A percentile compares a stretch with the other conserved stretches of the same genome.
These are phyloP conservation scores for Venturia asperata DNA, from an alignment of 2,329 filamentous ascomycete species.

Conservation along the genomic window DNA sequence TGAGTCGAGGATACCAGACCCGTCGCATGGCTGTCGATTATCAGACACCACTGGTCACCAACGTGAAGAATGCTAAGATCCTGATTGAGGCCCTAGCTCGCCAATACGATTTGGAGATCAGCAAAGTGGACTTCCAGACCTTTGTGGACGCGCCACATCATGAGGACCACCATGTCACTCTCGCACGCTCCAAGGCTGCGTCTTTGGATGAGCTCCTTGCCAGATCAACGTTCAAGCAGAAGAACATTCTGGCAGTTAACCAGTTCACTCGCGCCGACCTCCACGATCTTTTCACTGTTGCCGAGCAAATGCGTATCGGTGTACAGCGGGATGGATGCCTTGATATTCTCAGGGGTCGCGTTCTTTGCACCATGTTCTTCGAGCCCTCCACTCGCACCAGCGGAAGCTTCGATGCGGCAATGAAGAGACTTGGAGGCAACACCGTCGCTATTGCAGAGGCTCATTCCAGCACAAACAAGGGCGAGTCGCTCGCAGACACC, in stretches of 20 bases:
- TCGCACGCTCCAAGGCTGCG: constrained; percentile 47
- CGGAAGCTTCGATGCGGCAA: constrained; percentile 91
- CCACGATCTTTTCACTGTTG: constrained; percentile 90
- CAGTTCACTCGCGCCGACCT: constrained; percentile 83
- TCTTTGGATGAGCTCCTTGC: constrained; percentile 65
- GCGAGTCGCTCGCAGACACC: constrained; percentile 87
- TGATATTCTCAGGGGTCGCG: constrained; percentile 74
- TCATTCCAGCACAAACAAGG: constrained; percentile 86
- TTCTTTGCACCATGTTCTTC: constrained; percentile 92
- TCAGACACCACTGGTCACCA: constrained; percentile 93
- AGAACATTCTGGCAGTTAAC: constrained; percentile 85
- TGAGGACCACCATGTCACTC: constrained; percentile 38
- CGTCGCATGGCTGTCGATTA: constrained; percentile 97
- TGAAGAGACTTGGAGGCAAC: constrained; percentile 92
- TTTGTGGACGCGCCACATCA: constrained; percentile 46
- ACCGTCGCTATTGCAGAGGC: constrained; percentile 75
- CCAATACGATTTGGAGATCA: constrained; percentile 77
- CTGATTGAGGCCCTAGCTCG: constrained; percentile 88
- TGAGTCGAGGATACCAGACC: constrained; percentile 95
- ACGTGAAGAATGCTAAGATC: constrained; percentile 98
- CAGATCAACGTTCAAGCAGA: constrained; percentile 78
- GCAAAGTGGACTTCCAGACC: constrained; percentile 82
- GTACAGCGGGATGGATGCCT: constrained; percentile 89
- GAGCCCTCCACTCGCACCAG: constrained; percentile 96
- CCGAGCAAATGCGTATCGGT: constrained; percentile 93